Evolutionary conservation across 192 early-diverging fungal species (phyloP).

Genomic region (Entrophospora sp.): DNA sequence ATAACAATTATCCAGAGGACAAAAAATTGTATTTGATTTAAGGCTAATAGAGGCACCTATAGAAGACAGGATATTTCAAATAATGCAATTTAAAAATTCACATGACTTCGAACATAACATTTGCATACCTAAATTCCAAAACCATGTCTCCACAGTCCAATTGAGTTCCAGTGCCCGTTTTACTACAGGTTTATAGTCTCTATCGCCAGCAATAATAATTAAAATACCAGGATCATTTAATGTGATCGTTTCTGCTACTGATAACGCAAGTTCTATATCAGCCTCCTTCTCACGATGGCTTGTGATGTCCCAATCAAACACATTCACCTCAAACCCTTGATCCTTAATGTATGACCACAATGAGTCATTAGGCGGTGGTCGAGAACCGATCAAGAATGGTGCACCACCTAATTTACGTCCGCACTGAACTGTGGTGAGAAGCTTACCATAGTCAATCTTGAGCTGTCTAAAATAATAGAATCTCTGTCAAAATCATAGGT

Average conservation of each 20-base stretch:
- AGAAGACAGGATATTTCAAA: neutral
- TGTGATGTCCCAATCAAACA: neutral
- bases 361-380: conserved; percentile 1
- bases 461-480: neutral
- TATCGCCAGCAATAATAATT: neutral
- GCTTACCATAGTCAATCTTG: neutral
- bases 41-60: neutral
- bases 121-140: conserved; percentile 1
- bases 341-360: neutral
- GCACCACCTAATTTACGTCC: neutral
- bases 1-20: neutral
- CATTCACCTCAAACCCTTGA: neutral
- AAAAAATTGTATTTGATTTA: neutral
- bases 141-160: neutral
- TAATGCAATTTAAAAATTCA: neutral
- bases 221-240: neutral
- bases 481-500: neutral
- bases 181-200: neutral
- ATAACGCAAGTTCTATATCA: neutral
- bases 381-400: neutral
- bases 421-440: neutral
- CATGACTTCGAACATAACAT: neutral
- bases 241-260: neutral
- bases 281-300: neutral
- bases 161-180: neutral